Percentiles rank a stretch among this genome's conserved stretches.
These are phyloP conservation scores for Phytophthora sp. DNA, from an alignment of 352 stramenopile genomes.

Conservation along the genomic window DNA sequence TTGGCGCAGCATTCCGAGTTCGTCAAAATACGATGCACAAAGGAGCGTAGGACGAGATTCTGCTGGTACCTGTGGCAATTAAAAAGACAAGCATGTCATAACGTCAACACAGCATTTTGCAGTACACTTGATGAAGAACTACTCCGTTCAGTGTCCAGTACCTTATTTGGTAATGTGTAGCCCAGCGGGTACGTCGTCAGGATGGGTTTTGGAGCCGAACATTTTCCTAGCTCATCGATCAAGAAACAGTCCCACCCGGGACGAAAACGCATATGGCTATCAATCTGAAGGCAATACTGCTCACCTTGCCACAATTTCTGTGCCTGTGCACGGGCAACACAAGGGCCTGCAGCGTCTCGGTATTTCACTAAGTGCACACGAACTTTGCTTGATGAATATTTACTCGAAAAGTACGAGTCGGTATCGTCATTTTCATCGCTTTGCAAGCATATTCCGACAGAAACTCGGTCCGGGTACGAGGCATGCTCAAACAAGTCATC, in stretches of 20 bases:
- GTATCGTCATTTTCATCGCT: conserved; percentile 56
- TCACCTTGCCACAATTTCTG: conserved; percentile 88
- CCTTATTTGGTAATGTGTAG: conserved; percentile 85
- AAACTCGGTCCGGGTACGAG: conserved; percentile 67
- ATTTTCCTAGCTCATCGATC: conserved; percentile 71
- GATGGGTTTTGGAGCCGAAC: conserved; percentile 64
- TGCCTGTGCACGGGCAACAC: conserved; percentile 82
- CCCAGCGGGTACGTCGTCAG: conserved; percentile 94
- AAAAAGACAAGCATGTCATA: neutral
- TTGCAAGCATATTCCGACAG: conserved; percentile 91
- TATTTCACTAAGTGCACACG: conserved; percentile 70
- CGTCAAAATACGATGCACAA: conserved; percentile 67
- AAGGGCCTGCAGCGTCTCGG: conserved; percentile 87
- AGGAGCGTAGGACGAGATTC: conserved; percentile 65
- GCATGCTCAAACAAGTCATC: conserved; percentile 71
- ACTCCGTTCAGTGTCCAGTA: no score
- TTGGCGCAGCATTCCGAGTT: conserved; percentile 60
- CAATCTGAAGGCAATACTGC: conserved; percentile 93
- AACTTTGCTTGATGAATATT: conserved; percentile 43
- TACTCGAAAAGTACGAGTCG: conserved; percentile 41
- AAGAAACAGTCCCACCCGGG: conserved; percentile 91
- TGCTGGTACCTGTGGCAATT: conserved; percentile 36
- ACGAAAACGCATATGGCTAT: conserved; percentile 94
- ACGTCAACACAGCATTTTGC: neutral
- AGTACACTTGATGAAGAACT: no score